These are phyloP conservation scores for Avena eriantha DNA, from an alignment of 176 grass and related monocot genomes.

Conservation along the genomic window DNA sequence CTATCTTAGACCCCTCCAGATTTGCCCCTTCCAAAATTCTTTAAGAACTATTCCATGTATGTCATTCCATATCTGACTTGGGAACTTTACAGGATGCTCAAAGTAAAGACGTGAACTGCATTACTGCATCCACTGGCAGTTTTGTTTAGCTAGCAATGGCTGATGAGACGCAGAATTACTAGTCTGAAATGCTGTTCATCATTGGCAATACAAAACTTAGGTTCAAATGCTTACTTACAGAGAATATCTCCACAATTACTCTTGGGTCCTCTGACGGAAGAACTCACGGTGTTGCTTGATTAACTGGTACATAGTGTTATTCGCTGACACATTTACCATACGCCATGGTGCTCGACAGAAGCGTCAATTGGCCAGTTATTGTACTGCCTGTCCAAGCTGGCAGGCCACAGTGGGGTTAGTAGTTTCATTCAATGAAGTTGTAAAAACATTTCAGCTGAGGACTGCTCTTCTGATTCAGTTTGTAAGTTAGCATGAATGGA, in stretches of 20 bases:
- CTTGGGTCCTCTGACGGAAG: not conserved
- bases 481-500: not conserved
- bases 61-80: not conserved
- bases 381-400: not conserved
- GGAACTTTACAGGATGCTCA: constrained; percentile 35
- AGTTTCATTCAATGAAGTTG: not conserved
- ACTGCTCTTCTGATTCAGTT: not conserved
- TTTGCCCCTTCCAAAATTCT: not conserved
- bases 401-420: not conserved
- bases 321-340: not conserved
- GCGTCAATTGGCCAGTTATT: not conserved
- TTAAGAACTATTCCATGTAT: not conserved
- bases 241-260: constrained; percentile 8
- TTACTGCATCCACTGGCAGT: constrained; percentile 25
- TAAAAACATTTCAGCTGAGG: not conserved
- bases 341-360: not conserved
- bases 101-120: constrained; percentile 17
- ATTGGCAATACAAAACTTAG: not conserved
- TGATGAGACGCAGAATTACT: not conserved
- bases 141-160: not conserved
- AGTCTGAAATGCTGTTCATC: not conserved
- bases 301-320: not conserved
- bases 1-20: not conserved
- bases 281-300: not conserved
- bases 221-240: not conserved